Conservation (phyloP, 2,329 filamentous ascomycete species). For the Talaromyces sp. region DNA sequence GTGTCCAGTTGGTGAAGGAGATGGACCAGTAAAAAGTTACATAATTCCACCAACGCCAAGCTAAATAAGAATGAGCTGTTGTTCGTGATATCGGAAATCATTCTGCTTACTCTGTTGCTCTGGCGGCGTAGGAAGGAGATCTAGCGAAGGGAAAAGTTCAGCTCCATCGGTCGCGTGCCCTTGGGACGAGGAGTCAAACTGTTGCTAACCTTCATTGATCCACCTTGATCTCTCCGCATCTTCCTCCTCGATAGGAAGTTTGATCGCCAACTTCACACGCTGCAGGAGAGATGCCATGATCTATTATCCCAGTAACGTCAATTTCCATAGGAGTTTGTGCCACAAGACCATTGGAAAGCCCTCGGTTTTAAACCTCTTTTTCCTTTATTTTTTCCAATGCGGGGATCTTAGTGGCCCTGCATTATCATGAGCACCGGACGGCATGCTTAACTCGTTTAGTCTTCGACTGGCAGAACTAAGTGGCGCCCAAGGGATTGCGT, state of each 20-base stretch:
- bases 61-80: not conserved
- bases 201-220: slow-evolving; percentile 10
- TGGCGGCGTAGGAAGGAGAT: slow-evolving; percentile 30
- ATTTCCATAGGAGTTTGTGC: not conserved
- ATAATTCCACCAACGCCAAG: slow-evolving; percentile 39
- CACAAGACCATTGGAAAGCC: slow-evolving; percentile 51
- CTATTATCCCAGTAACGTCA: not conserved
- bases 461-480: not conserved
- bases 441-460: slow-evolving; percentile 2
- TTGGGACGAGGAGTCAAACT: not conserved
- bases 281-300: slow-evolving; percentile 12
- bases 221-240: slow-evolving; percentile 9
- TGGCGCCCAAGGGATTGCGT: not conserved
- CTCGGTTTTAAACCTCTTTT: slow-evolving; percentile 49
- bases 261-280: slow-evolving; percentile 5
- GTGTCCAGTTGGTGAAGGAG: slow-evolving; percentile 41
- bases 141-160: slow-evolving; percentile 2
- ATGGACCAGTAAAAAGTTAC: slow-evolving; percentile 38
- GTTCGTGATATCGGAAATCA: not conserved
- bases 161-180: slow-evolving; percentile 6
- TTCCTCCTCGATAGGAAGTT: slow-evolving; percentile 1
- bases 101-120: slow-evolving; percentile 29
- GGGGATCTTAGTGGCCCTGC: not conserved
- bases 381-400: not conserved
- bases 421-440: not conserved